Evolutionary conservation across 345 rosid species (phyloP).

Genomic region (Carallia brachiata): DNA sequence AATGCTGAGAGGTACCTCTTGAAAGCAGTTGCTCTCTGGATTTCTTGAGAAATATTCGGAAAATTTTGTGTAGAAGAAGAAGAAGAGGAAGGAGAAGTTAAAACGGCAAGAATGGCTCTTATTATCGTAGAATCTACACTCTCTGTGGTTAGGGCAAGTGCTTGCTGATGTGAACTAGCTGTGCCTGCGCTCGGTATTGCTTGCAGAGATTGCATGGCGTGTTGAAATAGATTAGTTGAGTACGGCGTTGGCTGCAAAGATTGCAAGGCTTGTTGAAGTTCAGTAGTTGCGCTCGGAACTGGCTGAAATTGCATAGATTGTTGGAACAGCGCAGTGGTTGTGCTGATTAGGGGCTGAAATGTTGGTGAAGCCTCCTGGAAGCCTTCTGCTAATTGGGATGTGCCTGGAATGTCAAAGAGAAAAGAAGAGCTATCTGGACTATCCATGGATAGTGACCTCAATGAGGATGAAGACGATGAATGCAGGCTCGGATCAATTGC

Average conservation of each 20-base stretch:
- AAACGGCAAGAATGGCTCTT: constrained; percentile 60
- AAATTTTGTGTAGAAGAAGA: constrained; percentile 34
- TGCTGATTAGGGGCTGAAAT: background rate
- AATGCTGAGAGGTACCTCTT: constrained; percentile 31
- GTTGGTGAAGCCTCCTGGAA: background rate
- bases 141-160: background rate
- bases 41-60: constrained; percentile 10
- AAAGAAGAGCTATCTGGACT: constrained; percentile 62
- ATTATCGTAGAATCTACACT: constrained; percentile 33
- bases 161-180: background rate
- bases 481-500: constrained; percentile 26
- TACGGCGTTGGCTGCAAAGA: constrained; percentile 4
- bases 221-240: constrained; percentile 26
- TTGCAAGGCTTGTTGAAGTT: constrained; percentile 1
- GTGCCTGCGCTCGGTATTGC: background rate
- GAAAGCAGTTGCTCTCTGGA: constrained; percentile 39
- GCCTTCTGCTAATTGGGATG: constrained; percentile 25
- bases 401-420: constrained; percentile 40
- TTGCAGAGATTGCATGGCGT: constrained; percentile 33
- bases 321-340: constrained; percentile 12
- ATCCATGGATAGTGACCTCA: constrained; percentile 54
- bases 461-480: constrained; percentile 74
- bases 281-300: background rate
- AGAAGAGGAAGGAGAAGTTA: constrained; percentile 46
- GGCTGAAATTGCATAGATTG: constrained; percentile 3